Conservation (phyloP, 306 rosid genomes). For the Oemleria cerasiformis region DNA sequence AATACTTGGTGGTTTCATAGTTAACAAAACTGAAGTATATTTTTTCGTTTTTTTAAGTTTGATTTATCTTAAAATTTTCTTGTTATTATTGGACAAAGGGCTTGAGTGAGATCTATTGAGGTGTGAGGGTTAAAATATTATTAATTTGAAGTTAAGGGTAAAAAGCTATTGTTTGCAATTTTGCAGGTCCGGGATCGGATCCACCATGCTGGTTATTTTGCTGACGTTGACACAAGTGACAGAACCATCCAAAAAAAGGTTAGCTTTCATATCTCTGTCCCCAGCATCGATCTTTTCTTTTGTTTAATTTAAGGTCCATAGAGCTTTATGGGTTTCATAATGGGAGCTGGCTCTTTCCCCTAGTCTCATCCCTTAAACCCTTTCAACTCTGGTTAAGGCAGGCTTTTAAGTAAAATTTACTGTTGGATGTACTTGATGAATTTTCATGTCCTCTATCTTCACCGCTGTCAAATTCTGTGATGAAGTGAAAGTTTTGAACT, state of each 20-base stretch:
- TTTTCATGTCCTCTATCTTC: neutral
- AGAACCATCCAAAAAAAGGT: slow-evolving; percentile 96
- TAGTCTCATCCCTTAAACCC: neutral
- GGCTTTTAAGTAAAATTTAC: neutral
- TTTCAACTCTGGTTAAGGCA: neutral
- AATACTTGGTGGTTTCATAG: neutral
- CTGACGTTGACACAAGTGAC: slow-evolving; percentile 80
- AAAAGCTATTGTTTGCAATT: slow-evolving; percentile 20
- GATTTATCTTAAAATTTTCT: neutral
- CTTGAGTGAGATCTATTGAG: neutral
- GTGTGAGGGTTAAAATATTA: neutral
- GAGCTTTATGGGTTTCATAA: neutral
- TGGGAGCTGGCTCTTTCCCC: neutral
- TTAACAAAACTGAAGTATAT: neutral
- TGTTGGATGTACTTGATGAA: neutral
- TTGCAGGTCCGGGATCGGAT: slow-evolving; percentile 70
- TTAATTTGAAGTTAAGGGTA: neutral
- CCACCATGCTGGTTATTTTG: slow-evolving; percentile 67
- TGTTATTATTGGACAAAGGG: neutral
- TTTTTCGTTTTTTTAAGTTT: neutral
- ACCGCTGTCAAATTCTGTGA: neutral
- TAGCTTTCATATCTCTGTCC: neutral
- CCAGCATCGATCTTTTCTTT: neutral
- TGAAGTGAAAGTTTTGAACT: neutral
- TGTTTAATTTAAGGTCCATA: neutral